Evolutionary conservation across 1,284 basidiomycete genomes (phyloP).

Genomic region (Ganoderma lucidum): DNA sequence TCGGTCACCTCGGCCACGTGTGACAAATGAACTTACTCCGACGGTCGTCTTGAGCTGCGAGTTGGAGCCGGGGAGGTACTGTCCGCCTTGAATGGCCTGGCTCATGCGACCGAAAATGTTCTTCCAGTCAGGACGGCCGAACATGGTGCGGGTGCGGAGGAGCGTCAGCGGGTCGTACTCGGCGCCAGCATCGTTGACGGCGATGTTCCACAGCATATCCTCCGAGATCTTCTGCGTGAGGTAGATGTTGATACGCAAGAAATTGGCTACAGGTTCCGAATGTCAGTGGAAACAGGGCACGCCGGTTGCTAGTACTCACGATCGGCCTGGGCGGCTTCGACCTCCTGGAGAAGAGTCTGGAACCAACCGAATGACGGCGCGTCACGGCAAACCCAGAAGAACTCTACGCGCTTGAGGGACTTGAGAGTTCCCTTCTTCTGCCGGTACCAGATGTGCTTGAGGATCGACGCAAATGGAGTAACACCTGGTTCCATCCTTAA

Average conservation of each 20-base stretch:
- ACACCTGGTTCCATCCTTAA: slow-evolving; percentile 56
- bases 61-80: slow-evolving; percentile 80
- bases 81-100: slow-evolving; percentile 78
- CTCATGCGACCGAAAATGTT: slow-evolving; percentile 77
- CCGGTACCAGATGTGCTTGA: slow-evolving; percentile 94
- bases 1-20: slow-evolving; percentile 19
- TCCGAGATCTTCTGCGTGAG: slow-evolving; percentile 86
- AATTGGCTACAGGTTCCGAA: slow-evolving; percentile 65
- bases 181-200: slow-evolving; percentile 84
- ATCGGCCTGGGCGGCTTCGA: slow-evolving; percentile 86
- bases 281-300: slow-evolving; percentile 15
- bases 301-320: slow-evolving; percentile 56
- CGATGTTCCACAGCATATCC: slow-evolving; percentile 91
- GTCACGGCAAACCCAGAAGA: slow-evolving; percentile 92
- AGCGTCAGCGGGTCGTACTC: slow-evolving; percentile 87
- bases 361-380: slow-evolving; percentile 95
- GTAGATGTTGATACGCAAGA: slow-evolving; percentile 90
- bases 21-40: slow-evolving; percentile 58
- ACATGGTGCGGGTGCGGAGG: slow-evolving; percentile 85
- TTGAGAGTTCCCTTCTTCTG: slow-evolving; percentile 81
- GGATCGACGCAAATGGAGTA: slow-evolving; percentile 89
- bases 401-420: slow-evolving; percentile 84
- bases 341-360: slow-evolving; percentile 83
- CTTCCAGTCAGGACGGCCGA: slow-evolving; percentile 89
- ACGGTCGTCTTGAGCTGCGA: slow-evolving; percentile 84